phyloP scores from a whole-genome alignment of 2,329 filamentous ascomycete genomes.

The Aureobasidium sp. region DNA sequence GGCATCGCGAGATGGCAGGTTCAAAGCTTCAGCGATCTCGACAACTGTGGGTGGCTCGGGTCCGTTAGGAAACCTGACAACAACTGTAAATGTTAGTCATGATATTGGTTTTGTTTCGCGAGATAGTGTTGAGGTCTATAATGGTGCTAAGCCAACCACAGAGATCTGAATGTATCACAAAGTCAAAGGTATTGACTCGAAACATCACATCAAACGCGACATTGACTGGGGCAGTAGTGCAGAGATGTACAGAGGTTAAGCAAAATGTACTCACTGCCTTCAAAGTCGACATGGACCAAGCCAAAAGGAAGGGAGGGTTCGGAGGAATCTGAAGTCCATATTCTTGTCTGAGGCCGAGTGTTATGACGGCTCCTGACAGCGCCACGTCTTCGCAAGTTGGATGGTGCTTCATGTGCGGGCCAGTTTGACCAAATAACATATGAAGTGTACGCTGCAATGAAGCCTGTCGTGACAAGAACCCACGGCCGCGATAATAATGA shows the following conservation, averaged over 20 bases:
- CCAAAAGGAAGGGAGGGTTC: constrained; percentile 6
- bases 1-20: background rate
- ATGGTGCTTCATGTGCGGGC: constrained; percentile 24
- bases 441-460: constrained; percentile 50
- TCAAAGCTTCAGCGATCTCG: constrained; percentile 6
- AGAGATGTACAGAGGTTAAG: too few relatives aligned
- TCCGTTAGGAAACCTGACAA: constrained; percentile 11
- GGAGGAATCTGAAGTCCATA: background rate
- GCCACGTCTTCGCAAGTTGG: constrained; percentile 56
- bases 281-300: background rate
- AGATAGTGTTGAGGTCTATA: too few relatives aligned
- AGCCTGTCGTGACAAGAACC: constrained; percentile 49
- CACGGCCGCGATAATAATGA: constrained; percentile 35
- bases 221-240: too few relatives aligned
- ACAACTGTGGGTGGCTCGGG: constrained; percentile 6
- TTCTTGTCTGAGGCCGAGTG: background rate
- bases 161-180: too few relatives aligned
- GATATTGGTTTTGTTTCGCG: too few relatives aligned
- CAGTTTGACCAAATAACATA: constrained; percentile 51
- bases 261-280: background rate
- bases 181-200: too few relatives aligned
- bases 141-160: too few relatives aligned
- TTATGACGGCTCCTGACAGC: constrained; percentile 48
- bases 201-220: too few relatives aligned
- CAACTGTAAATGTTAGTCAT: background rate